Percentiles rank a stretch among this genome's conserved stretches.
phyloP scores from a whole-genome alignment of 371 early-diverging fungal species.

The Haplosporangium sp. region DNA sequence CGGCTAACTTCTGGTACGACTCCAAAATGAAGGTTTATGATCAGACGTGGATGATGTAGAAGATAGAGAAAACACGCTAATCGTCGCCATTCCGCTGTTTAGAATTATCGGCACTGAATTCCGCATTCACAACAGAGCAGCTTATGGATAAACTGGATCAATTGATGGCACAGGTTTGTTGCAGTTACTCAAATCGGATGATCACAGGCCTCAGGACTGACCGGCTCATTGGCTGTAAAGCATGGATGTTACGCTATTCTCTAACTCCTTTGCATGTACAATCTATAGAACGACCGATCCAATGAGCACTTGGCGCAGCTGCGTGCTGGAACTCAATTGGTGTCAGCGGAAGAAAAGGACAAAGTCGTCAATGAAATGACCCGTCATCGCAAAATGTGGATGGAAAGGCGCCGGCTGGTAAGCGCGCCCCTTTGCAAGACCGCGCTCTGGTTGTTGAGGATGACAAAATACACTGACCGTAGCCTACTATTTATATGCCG shows the following conservation, averaged over 20 bases:
- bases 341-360: slow-evolving; percentile 28
- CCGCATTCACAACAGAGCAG: slow-evolving; percentile 34
- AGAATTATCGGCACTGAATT: slow-evolving; percentile 36
- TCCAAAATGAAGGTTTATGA: neutral
- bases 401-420: slow-evolving; percentile 42
- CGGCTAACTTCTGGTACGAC: slow-evolving; percentile 24
- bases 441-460: neutral
- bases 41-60: too few species aligned
- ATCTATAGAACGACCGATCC: slow-evolving; percentile 28
- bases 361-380: slow-evolving; percentile 35
- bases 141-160: slow-evolving; percentile 10
- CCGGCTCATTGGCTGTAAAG: neutral
- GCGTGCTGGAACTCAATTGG: slow-evolving; percentile 32
- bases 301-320: slow-evolving; percentile 16
- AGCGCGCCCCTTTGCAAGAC: neutral
- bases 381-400: slow-evolving; percentile 35
- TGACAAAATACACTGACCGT: neutral
- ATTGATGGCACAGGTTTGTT: slow-evolving; percentile 26
- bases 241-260: neutral
- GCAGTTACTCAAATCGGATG: neutral
- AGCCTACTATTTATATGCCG: neutral
- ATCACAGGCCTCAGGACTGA: neutral
- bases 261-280: neutral
- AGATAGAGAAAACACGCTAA: neutral
- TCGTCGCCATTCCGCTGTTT: neutral